A percentile compares a stretch with the other conserved stretches of the same genome.
Evolutionary conservation across 371 early-diverging fungal genomes (phyloP).

Genomic region (Sporodiniella umbellata): DNA sequence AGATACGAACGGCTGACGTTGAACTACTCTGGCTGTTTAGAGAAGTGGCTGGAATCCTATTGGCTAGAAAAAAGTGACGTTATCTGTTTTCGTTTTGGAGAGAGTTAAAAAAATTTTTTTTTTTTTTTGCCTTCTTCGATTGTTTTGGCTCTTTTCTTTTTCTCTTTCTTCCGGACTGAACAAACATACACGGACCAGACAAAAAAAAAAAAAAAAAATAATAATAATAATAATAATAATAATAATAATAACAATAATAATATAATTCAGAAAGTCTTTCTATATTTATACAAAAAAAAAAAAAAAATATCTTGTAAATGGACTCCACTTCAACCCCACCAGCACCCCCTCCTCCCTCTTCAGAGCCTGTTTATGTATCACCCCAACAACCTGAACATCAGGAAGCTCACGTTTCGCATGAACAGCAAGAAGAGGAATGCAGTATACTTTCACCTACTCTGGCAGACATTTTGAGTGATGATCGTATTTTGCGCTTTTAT

Average conservation of each 20-base stretch:
- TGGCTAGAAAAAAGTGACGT: neutral
- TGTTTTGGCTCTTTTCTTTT: neutral
- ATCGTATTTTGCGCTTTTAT: constrained; percentile 43
- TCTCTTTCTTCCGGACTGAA: constrained; percentile 1
- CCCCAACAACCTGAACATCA: neutral
- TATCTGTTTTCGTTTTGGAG: neutral
- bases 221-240: no score
- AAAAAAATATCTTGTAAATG: neutral
- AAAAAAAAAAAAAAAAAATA: neutral
- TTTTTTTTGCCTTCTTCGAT: neutral
- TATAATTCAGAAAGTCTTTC: no score
- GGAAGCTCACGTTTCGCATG: neutral
- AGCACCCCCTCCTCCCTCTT: neutral
- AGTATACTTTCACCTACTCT: constrained; percentile 39
- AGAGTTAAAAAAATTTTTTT: neutral
- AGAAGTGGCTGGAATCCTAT: neutral
- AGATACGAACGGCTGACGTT: constrained; percentile 15
- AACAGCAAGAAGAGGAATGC: constrained; percentile 28
- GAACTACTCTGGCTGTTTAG: constrained; percentile 9
- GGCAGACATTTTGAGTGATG: constrained; percentile 45
- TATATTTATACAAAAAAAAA: neutral
- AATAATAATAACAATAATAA: no score
- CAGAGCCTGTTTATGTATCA: neutral
- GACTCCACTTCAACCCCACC: constrained; percentile 3
- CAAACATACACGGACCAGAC: constrained; percentile 2